These are phyloP conservation scores for Asterophora parasitica DNA, from an alignment of 768 basidiomycete genomes.

Conservation along the genomic window DNA sequence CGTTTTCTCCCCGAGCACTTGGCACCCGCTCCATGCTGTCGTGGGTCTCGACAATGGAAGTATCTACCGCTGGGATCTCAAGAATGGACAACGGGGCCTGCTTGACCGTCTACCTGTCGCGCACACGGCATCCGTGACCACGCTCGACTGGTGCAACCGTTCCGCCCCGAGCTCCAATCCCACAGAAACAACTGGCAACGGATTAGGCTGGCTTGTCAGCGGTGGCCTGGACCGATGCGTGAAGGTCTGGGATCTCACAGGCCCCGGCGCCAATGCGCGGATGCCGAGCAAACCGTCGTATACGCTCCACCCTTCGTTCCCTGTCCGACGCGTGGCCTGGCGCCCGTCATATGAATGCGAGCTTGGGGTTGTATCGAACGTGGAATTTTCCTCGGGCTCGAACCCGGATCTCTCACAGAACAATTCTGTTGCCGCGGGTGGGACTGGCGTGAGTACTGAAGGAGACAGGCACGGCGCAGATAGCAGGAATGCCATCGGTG, in stretches of 20 bases:
- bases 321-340: constrained; percentile 72
- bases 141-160: constrained; percentile 65
- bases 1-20: constrained; percentile 63
- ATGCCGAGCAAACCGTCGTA: constrained; percentile 64
- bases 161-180: constrained; percentile 11
- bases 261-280: constrained; percentile 37
- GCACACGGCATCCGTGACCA: constrained; percentile 65
- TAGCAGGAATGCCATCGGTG: constrained; percentile 20
- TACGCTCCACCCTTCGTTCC: constrained; percentile 68
- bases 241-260: constrained; percentile 77
- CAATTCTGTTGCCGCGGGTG: constrained; percentile 18
- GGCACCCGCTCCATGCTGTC: constrained; percentile 63
- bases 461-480: constrained; percentile 5
- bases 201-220: constrained; percentile 72
- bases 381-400: constrained; percentile 35
- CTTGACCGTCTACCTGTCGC: constrained; percentile 71
- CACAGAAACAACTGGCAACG: constrained; percentile 25
- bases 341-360: constrained; percentile 75
- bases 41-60: constrained; percentile 68
- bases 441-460: constrained; percentile 3
- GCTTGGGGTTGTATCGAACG: constrained; percentile 67
- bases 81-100: constrained; percentile 69
- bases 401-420: constrained; percentile 18
- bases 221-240: constrained; percentile 77
- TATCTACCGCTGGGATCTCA: constrained; percentile 74